Evolutionary conservation across 1,284 basidiomycete genomes (phyloP).

Genomic region (Ganoderma meredithae): DNA sequence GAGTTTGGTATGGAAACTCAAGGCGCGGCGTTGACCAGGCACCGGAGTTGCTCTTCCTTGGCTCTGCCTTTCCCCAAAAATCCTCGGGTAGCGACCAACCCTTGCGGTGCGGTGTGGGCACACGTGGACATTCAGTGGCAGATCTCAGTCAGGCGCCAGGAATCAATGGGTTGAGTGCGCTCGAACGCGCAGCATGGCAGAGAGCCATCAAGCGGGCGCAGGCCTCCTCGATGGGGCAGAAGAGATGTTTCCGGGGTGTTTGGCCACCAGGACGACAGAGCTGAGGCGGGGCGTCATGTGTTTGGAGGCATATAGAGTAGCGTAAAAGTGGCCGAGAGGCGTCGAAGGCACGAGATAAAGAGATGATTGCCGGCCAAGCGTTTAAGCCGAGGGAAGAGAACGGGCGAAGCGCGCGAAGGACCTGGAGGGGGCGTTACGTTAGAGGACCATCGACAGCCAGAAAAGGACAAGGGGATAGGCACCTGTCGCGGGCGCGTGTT

Average conservation of each 20-base stretch:
- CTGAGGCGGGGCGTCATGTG: neutral
- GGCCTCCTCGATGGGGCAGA: neutral
- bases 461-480: constrained; percentile 22
- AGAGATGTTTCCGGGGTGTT: neutral
- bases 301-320: neutral
- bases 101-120: constrained; percentile 1
- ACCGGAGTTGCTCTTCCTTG: neutral
- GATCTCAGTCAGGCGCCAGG: neutral
- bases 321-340: neutral
- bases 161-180: neutral
- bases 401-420: constrained; percentile 17
- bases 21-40: neutral
- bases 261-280: neutral
- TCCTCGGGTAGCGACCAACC: neutral
- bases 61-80: neutral
- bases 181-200: neutral
- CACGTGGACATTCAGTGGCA: neutral
- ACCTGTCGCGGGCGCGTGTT: constrained; percentile 9
- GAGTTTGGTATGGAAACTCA: neutral
- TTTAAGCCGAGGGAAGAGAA: neutral
- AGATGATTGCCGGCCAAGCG: constrained; percentile 9
- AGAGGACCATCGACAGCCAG: constrained; percentile 27
- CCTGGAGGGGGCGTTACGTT: constrained; percentile 25
- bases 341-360: constrained; percentile 20
- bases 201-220: neutral